Base-by-base conservation (phyloP, 805 yeast genomes). In the Saccharomycopsis oosterbeekiorum region DNA sequence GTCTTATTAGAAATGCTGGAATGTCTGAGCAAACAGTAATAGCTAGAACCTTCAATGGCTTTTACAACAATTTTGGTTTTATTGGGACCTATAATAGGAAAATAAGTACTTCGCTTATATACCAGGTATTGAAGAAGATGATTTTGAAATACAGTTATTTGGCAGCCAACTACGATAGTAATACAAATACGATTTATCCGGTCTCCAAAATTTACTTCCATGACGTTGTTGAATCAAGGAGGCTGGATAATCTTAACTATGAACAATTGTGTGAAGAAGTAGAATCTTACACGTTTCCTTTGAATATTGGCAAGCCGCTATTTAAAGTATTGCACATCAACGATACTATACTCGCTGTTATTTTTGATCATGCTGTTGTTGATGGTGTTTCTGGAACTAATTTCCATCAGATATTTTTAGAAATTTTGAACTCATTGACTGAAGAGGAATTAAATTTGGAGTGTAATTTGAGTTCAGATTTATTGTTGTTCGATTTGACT, bases 351-450 rank as follows among this genome's bases (percentile, higher is more conserved):
- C 50, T 55, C 19, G 47, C 50, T 39, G 50, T 55, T 37, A 40
- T 55, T 37, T 55, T 39, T 24, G 57, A 55, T 14, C 57, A 55
- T 39, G 57, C 57, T 19, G 67, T 55, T 39, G n/a, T 55, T 55
- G 57, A 55, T 55, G 57, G 57, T 55, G 50, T 37, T 40, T 55
- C 57, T n/a, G 50, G 57, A 9, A 9, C 57, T 39, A 40, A 55
- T 37, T 55, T 55, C 19, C 50, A 39, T 37, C 19, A 15, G 50
- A 55, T 55, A 39, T 55, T 55, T 39, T 21, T 55, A 17, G 47
- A 55, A 40, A 39, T 39, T 55, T 39, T 55, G 50, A 55, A 55
- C 21, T 47, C 53, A 47, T 47, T 47, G 14, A 26, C 24, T 47
- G 53, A 47, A 15, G 53, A 47, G 5, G 53, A 47, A 47, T 47